Evolutionary conservation across 1,284 basidiomycete species (phyloP), one percentile per base, ranked within the genome.

Genomic region (Heterobasidion annosum): DNA sequence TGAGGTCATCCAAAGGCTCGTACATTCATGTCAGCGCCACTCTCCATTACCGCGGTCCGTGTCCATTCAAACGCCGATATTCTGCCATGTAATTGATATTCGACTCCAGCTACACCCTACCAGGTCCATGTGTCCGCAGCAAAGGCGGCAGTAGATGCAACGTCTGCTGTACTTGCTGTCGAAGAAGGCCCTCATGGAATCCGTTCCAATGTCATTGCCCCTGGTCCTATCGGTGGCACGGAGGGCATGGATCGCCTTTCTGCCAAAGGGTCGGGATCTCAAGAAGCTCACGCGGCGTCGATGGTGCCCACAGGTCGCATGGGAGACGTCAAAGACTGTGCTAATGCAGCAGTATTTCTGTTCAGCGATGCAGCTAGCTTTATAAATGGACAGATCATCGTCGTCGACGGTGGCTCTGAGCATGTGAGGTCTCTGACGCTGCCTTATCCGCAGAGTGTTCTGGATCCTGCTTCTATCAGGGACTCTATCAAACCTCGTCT

Each of bases 121-220:
- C 95, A 98, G 70, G 89, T 83, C 3, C 95, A 98, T 64, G 91
- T 96, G 7, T 92, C 90, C 19, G 93, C 95, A 12, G 96, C 96
- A 18, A 98, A 98, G 71, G 95, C 95, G 0, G 96, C 83, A 8
- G 83, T 98, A 37, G 95, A 99, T 65, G 93, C 94, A 0, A 72
- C 95, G 4, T 89, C 85, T 54, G 75, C 81, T 8, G 92, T 91
- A 2, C 72, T 98, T 19, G 93, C 95, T 0, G 83, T 97, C 12
- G 95, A 98, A 69, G 92, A 97, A 73, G 95, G 93, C 1, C 95
- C 94, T 6, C 80, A 85, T 62, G 96, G 95, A n/a, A 85, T 98
- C 37, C 85, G 95, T 52, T 91, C 90, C 42, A 98, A 98, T 67
- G 88, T 96, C 52, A 88, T 97, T 62, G 84, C 93, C 0, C 94